Conservation (phyloP, 108 stramenopile genomes). For the Cylindrotheca closterium region DNA sequence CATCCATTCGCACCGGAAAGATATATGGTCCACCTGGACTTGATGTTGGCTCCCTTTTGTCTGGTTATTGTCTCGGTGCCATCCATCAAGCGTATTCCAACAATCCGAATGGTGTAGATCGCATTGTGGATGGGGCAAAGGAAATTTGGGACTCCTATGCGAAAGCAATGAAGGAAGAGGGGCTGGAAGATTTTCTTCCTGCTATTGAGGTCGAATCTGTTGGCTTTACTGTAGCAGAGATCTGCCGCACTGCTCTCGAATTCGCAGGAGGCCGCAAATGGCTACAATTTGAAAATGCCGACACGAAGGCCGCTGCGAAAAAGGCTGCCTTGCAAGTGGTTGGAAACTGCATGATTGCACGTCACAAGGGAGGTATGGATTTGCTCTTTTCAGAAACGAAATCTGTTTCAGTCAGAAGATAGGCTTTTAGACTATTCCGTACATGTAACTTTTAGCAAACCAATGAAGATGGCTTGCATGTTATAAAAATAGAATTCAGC, state of each 20-base stretch:
- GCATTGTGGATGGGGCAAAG: constrained; percentile 40
- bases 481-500: too few relatives aligned
- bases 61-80: constrained; percentile 69
- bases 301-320: constrained; percentile 51
- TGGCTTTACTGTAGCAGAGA: constrained; percentile 76
- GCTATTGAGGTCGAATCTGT: constrained; percentile 70
- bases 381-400: constrained; percentile 34
- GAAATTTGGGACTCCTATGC: constrained; percentile 58
- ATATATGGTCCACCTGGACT: constrained; percentile 78
- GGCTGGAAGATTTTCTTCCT: constrained; percentile 24
- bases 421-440: too few relatives aligned
- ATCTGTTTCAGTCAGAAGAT: too few relatives aligned
- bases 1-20: too few relatives aligned
- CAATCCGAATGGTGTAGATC: constrained; percentile 35
- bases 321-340: constrained; percentile 65
- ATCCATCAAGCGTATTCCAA: constrained; percentile 59
- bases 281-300: constrained; percentile 77
- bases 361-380: constrained; percentile 53
- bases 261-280: constrained; percentile 76
- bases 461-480: too few relatives aligned
- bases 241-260: constrained; percentile 72
- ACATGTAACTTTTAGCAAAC: too few relatives aligned
- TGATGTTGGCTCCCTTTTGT: constrained; percentile 76
- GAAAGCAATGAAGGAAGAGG: constrained; percentile 37
- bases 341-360: constrained; percentile 63